Evolutionary conservation across 108 stramenopile genomes (phyloP).

Genomic region (Pinguiococcus pyrenoidosus): DNA sequence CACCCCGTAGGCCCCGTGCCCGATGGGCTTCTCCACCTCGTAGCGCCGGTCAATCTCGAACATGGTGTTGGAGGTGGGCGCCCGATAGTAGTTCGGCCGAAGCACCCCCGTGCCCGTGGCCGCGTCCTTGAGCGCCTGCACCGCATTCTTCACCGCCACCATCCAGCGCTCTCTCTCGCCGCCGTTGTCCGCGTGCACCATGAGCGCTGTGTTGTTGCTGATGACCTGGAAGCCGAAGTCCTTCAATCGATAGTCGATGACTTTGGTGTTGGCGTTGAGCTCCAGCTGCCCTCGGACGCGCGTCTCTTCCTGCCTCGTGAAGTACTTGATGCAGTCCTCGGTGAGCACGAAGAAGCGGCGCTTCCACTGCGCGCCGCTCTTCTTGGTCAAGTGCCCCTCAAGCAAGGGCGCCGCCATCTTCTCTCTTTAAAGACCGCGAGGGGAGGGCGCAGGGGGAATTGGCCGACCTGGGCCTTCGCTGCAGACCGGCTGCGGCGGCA

Average conservation of each 20-base stretch:
- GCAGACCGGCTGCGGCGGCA: no score
- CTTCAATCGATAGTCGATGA: slow-evolving; percentile 12
- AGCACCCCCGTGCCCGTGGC: slow-evolving; percentile 1
- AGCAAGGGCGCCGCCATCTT: no score
- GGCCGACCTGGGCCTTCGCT: no score
- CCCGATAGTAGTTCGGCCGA: slow-evolving; percentile 5
- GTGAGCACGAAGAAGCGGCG: slow-evolving; percentile 18
- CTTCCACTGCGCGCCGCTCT: slow-evolving; percentile 26
- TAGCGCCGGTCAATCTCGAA: slow-evolving; percentile 37
- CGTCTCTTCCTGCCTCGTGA: slow-evolving; percentile 21
- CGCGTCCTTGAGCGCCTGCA: slow-evolving; percentile 9
- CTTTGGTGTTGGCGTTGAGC: slow-evolving; percentile 16
- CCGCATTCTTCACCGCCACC: slow-evolving; percentile 9
- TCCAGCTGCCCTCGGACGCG: slow-evolving; percentile 20
- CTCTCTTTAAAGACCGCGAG: no score
- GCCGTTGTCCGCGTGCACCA: slow-evolving; percentile 19
- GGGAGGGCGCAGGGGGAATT: no score
- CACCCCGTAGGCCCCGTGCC: slow-evolving; percentile 94
- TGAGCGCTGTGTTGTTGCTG: slow-evolving; percentile 23
- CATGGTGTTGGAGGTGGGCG: neutral
- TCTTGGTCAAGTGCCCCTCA: slow-evolving; percentile 31
- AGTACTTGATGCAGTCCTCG: slow-evolving; percentile 24
- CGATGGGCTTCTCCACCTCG: slow-evolving; percentile 55
- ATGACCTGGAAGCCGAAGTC: slow-evolving; percentile 24
- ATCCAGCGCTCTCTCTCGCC: slow-evolving; percentile 17